These are phyloP conservation scores for Crinitomyces ghanaensis DNA, from an alignment of 805 yeast species.

Conservation along the genomic window DNA sequence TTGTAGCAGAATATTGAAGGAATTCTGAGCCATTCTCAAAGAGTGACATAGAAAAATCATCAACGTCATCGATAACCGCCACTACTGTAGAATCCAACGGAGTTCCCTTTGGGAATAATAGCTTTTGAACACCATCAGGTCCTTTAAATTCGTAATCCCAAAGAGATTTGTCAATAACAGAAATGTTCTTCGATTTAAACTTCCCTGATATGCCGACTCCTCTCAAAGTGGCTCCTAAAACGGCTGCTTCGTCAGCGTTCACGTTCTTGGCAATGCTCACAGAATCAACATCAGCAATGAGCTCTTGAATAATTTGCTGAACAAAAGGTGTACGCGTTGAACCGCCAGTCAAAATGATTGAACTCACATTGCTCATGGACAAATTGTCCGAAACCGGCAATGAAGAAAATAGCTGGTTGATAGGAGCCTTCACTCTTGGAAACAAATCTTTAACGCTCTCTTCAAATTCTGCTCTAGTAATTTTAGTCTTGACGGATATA, in stretches of 20 bases:
- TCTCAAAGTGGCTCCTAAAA: slow-evolving; percentile 75
- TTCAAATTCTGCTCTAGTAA: slow-evolving; percentile 81
- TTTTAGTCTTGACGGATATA: slow-evolving; percentile 51
- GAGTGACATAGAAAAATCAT: slow-evolving; percentile 28
- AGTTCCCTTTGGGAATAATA: slow-evolving; percentile 40
- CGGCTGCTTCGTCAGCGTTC: slow-evolving; percentile 93
- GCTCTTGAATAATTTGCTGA: slow-evolving; percentile 37
- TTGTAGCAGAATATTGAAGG: slow-evolving; percentile 20
- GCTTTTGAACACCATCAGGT: slow-evolving; percentile 19
- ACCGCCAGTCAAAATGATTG: slow-evolving; percentile 83
- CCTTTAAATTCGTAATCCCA: slow-evolving; percentile 35
- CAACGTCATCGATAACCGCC: slow-evolving; percentile 27
- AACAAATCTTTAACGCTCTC: slow-evolving; percentile 34
- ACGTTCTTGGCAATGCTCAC: slow-evolving; percentile 57
- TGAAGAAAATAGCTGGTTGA: too few species aligned
- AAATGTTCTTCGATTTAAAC: slow-evolving; percentile 51
- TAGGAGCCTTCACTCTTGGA: slow-evolving; percentile 41
- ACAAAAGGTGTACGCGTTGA: slow-evolving; percentile 83
- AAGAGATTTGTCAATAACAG: slow-evolving; percentile 44
- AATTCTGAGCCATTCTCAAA: slow-evolving; percentile 30
- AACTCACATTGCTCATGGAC: slow-evolving; percentile 32
- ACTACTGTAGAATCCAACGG: slow-evolving; percentile 17
- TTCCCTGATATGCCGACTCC: slow-evolving; percentile 66
- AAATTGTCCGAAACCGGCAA: slow-evolving; percentile 32
- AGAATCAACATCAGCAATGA: slow-evolving; percentile 44